Percentiles rank a stretch among this genome's conserved stretches.
phyloP scores from a whole-genome alignment of 352 stramenopile species.

The Phytophthora idaei region DNA sequence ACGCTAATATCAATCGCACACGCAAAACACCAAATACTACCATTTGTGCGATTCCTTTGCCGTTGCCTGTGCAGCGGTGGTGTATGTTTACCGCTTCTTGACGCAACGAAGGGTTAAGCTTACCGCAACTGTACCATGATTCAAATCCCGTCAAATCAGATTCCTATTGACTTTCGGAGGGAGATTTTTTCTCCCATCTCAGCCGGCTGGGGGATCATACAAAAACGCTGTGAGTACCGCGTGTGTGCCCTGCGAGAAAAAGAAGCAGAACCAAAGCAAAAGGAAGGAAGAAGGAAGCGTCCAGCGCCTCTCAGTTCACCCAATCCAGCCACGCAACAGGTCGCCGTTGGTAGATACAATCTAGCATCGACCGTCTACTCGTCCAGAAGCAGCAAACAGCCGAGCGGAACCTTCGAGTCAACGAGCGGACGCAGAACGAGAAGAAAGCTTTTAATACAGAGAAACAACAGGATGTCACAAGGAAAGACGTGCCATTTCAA shows the following conservation, averaged over 20 bases:
- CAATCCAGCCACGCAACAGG: slow-evolving; percentile 10
- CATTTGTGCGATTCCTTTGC: neutral
- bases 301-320: slow-evolving; percentile 14
- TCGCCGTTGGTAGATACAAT: neutral
- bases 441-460: slow-evolving; percentile 18
- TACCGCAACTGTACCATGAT: neutral
- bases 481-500: slow-evolving; percentile 97
- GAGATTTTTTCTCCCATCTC: slow-evolving; percentile 34
- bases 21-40: slow-evolving; percentile 17
- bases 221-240: slow-evolving; percentile 37
- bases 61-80: neutral
- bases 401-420: slow-evolving; percentile 18
- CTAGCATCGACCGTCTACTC: slow-evolving; percentile 5
- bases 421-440: slow-evolving; percentile 16
- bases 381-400: slow-evolving; percentile 18
- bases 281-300: slow-evolving; percentile 36
- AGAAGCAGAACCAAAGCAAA: slow-evolving; percentile 36
- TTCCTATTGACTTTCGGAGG: slow-evolving; percentile 20
- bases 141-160: slow-evolving; percentile 15
- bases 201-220: slow-evolving; percentile 33
- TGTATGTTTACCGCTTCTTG: neutral
- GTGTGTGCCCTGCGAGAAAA: slow-evolving; percentile 27
- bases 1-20: slow-evolving; percentile 3
- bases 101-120: neutral
- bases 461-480: slow-evolving; percentile 65